Evolutionary conservation across 805 yeast genomes (phyloP).

Genomic region (Yarrowia sp.): DNA sequence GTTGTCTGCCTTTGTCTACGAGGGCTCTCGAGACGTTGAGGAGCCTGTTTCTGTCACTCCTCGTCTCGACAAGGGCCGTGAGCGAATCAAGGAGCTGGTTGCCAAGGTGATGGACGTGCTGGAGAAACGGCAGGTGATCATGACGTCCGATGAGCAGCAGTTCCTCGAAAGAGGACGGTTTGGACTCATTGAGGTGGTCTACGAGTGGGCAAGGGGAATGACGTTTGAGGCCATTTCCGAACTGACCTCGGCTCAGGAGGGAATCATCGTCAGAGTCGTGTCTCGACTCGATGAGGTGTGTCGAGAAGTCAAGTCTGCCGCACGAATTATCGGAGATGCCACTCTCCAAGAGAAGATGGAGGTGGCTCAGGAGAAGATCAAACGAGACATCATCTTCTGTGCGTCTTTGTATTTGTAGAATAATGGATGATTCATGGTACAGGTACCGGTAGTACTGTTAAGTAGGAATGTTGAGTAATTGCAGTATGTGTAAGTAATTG

Average conservation of each 20-base stretch:
- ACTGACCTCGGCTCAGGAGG: constrained; percentile 89
- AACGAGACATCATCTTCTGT: constrained; percentile 96
- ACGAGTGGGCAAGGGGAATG: constrained; percentile 97
- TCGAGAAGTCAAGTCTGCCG: constrained; percentile 91
- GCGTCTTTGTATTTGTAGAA: constrained; percentile 85
- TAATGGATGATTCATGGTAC: no score
- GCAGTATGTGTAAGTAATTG: no score
- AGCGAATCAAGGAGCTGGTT: constrained; percentile 73
- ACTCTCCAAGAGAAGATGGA: constrained; percentile 87
- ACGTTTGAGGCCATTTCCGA: constrained; percentile 90
- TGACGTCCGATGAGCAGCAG: constrained; percentile 84
- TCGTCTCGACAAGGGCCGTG: constrained; percentile 67
- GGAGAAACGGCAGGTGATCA: constrained; percentile 69
- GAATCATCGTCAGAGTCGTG: constrained; percentile 94
- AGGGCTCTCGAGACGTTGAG: constrained; percentile 76
- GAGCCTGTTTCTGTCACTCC: constrained; percentile 76
- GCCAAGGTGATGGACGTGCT: constrained; percentile 66
- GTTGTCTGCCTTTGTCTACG: constrained; percentile 89
- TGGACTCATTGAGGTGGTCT: constrained; percentile 90
- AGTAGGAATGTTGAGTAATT: no score
- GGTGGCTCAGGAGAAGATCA: constrained; percentile 91
- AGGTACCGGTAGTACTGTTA: no score
- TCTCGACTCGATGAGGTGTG: constrained; percentile 94
- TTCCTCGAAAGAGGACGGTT: constrained; percentile 85
- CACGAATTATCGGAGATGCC: constrained; percentile 92